phyloP scores from a whole-genome alignment of 2,329 filamentous ascomycete species.

The Fusarium palustre region DNA sequence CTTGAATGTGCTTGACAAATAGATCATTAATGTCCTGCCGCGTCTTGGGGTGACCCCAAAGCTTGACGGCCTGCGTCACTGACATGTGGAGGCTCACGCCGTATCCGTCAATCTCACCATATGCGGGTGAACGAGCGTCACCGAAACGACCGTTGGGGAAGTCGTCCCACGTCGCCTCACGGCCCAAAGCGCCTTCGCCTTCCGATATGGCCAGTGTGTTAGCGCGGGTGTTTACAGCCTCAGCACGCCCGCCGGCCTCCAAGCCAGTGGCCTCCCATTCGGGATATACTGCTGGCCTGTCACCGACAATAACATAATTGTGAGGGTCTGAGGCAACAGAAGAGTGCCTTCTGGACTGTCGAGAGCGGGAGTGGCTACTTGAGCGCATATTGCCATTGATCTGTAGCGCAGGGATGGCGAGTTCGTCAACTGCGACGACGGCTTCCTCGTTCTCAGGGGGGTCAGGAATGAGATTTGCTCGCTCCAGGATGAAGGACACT shows the following conservation, averaged over 20 bases:
- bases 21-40: conserved; percentile 79
- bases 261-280: conserved; percentile 79
- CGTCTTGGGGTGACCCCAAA: conserved; percentile 85
- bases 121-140: conserved; percentile 90
- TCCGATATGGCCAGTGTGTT: conserved; percentile 95
- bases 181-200: conserved; percentile 86
- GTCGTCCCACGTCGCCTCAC: conserved; percentile 98
- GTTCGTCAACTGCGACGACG: conserved; percentile 61
- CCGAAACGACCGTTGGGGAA: conserved; percentile 97
- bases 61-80: conserved; percentile 80
- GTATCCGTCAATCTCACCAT: conserved; percentile 98
- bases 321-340: conserved; percentile 86
- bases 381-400: conserved; percentile 62
- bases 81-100: conserved; percentile 95
- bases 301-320: conserved; percentile 87
- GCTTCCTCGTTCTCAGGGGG: conserved; percentile 65
- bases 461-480: conserved; percentile 82
- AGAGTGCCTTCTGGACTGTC: conserved; percentile 72
- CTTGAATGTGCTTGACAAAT: conserved; percentile 84
- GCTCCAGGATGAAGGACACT: conserved; percentile 91
- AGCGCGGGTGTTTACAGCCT: conserved; percentile 79
- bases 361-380: conserved; percentile 52
- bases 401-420: conserved; percentile 49
- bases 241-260: conserved; percentile 81
- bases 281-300: conserved; percentile 67